A percentile compares a stretch with the other conserved stretches of the same genome.
Conservation (phyloP, 306 rosid species). For the Phaseolus lunatus region DNA sequence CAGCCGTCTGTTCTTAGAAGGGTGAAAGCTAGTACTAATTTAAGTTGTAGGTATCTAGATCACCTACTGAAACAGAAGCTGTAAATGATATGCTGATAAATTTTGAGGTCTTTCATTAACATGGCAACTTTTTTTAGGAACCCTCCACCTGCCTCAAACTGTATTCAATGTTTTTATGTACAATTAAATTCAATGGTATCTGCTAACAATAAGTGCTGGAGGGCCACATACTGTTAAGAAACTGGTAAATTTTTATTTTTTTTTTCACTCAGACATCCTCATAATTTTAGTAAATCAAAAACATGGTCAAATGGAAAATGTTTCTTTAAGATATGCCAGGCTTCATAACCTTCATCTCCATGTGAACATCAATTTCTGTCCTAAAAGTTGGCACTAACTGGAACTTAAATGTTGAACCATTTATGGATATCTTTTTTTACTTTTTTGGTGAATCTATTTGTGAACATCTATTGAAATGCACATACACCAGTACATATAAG, state of each 20-base stretch:
- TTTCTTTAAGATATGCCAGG: neutral
- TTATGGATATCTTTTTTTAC: neutral
- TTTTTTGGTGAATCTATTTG: neutral
- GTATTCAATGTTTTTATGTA: neutral
- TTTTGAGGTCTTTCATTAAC: neutral
- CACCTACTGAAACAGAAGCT: constrained; percentile 19
- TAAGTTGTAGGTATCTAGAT: constrained; percentile 7
- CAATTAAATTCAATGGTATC: neutral
- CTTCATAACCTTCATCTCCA: neutral
- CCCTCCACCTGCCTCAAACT: constrained; percentile 13
- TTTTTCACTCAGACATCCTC: neutral
- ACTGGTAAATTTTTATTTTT: neutral
- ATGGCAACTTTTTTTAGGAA: neutral
- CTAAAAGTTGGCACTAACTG: neutral
- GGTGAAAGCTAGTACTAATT: neutral
- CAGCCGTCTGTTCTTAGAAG: neutral
- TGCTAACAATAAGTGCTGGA: neutral
- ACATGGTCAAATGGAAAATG: neutral
- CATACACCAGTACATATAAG: neutral
- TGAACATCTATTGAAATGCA: neutral
- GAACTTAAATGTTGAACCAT: neutral
- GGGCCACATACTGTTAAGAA: neutral
- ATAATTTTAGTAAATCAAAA: neutral
- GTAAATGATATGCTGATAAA: neutral
- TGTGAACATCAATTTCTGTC: constrained; percentile 11